Evolutionary conservation across 106 monocot genomes (phyloP).

Genomic region (Acorus calamus): DNA sequence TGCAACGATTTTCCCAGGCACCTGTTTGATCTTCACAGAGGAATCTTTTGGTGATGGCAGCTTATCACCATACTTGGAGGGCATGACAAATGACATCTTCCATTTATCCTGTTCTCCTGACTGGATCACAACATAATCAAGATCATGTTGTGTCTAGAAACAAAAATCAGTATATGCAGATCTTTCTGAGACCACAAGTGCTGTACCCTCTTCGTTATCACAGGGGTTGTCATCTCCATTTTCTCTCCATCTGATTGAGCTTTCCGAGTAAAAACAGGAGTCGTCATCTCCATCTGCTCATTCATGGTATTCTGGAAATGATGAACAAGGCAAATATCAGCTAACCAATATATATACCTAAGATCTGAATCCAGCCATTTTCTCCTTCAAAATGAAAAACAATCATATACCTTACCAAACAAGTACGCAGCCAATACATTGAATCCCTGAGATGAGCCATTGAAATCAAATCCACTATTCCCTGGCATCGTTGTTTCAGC

Average conservation of each 20-base stretch:
- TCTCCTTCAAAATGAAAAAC: no score
- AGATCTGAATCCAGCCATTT: no score
- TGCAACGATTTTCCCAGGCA: conserved; percentile 63
- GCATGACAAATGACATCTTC: conserved; percentile 92
- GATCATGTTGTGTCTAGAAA: no score
- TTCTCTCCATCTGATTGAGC: conserved; percentile 47
- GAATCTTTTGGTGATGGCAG: conserved; percentile 67
- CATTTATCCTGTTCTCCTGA: conserved; percentile 34
- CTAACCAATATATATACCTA: not conserved
- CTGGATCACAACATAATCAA: conserved; percentile 17
- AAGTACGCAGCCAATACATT: conserved; percentile 76
- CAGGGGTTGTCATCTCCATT: conserved; percentile 90
- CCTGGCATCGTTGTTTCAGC: conserved; percentile 86
- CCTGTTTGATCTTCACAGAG: conserved; percentile 56
- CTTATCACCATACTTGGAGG: conserved; percentile 69
- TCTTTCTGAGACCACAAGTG: no score
- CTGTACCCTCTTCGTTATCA: conserved; percentile 48
- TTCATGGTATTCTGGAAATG: conserved; percentile 39
- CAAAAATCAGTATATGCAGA: not conserved
- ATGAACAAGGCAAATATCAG: not conserved
- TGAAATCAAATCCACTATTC: conserved; percentile 61
- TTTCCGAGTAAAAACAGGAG: conserved; percentile 63
- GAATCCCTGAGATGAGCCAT: conserved; percentile 58
- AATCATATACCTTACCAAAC: conserved; percentile 72
- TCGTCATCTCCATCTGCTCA: conserved; percentile 91